phyloP scores from a whole-genome alignment of 352 stramenopile genomes.

The Blastocystis sp. region DNA sequence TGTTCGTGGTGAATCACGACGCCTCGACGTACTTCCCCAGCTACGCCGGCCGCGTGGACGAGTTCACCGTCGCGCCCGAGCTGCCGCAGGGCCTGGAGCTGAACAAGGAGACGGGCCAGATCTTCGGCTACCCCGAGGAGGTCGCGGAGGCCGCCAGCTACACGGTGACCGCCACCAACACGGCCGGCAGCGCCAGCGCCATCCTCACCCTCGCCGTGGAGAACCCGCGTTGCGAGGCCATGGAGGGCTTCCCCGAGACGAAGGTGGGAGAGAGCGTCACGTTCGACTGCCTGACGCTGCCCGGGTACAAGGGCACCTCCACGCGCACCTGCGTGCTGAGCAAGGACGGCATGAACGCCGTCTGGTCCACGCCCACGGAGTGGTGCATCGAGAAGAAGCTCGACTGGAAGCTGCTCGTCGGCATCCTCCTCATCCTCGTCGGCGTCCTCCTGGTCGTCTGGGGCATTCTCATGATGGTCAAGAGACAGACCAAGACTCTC shows the following conservation, averaged over 20 bases:
- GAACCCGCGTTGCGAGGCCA: not conserved
- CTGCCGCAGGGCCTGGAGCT: slow-evolving; percentile 18
- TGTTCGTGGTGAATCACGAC: not conserved
- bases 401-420: too few species aligned
- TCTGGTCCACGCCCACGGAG: not conserved
- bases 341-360: not conserved
- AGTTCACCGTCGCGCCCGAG: slow-evolving; percentile 26
- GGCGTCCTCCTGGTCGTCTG: too few species aligned
- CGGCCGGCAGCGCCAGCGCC: not conserved
- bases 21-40: not conserved
- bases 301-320: slow-evolving; percentile 24
- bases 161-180: not conserved
- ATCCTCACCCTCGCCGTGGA: not conserved
- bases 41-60: not conserved
- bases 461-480: too few species aligned
- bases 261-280: not conserved
- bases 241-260: slow-evolving; percentile 35
- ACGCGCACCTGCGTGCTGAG: slow-evolving; percentile 1
- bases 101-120: not conserved
- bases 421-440: too few species aligned
- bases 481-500: not conserved
- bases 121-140: slow-evolving; percentile 43
- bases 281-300: not conserved
- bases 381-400: not conserved
- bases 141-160: not conserved